These are phyloP conservation scores for Marasmius oreades DNA, from an alignment of 1,284 basidiomycete species.

Conservation along the genomic window DNA sequence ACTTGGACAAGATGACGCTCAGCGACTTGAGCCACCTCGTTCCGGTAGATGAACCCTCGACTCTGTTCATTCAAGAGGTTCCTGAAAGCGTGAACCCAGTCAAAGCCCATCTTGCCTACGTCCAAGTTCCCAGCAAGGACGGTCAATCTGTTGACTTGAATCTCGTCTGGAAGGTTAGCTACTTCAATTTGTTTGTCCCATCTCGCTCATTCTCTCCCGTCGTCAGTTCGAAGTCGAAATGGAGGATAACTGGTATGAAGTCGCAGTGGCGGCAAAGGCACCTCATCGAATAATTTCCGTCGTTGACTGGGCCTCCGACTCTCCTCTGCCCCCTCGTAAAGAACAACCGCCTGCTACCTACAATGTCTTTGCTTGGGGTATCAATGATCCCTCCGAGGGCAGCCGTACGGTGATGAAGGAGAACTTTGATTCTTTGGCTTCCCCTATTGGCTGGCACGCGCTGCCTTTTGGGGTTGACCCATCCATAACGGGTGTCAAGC, in stretches of 20 bases:
- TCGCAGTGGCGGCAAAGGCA: conserved; percentile 56
- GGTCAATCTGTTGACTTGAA: conserved; percentile 52
- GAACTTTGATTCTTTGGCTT: conserved; percentile 70
- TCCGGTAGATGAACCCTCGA: conserved; percentile 35
- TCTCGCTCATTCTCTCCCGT: conserved; percentile 9
- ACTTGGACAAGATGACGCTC: conserved; percentile 49
- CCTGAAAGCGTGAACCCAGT: conserved; percentile 73
- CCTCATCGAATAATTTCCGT: conserved; percentile 76
- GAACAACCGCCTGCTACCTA: conserved; percentile 47
- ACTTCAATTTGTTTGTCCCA: conserved; percentile 3
- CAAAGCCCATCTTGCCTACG: conserved; percentile 66
- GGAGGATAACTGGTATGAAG: conserved; percentile 84
- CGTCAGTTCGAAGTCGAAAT: conserved; percentile 79
- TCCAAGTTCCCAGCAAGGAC: conserved; percentile 62
- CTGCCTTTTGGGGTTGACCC: conserved; percentile 63
- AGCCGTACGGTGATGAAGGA: conserved; percentile 54
- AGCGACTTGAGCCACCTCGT: conserved; percentile 49
- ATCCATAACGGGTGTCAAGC: conserved; percentile 22
- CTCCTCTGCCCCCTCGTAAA: conserved; percentile 44
- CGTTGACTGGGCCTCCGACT: conserved; percentile 81
- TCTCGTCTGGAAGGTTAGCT: conserved; percentile 67
- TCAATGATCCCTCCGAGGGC: conserved; percentile 70
- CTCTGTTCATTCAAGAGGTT: conserved; percentile 51
- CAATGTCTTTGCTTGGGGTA: conserved; percentile 70
- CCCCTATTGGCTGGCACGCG: conserved; percentile 87